Base-by-base conservation (phyloP, 768 basidiomycete species). In the Pisolithus marmoratus region DNA sequence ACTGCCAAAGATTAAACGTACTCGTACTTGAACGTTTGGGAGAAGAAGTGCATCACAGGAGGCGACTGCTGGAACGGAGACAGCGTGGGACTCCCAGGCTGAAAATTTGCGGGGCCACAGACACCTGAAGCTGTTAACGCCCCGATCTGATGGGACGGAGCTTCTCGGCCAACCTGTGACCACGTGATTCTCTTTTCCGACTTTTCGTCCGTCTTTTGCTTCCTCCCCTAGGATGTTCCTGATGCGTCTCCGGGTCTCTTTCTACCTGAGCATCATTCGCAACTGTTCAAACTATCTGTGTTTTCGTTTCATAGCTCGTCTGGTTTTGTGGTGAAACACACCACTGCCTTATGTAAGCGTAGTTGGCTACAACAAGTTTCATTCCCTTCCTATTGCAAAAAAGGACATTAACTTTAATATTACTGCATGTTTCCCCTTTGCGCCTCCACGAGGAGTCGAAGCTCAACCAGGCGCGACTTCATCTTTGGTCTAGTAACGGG, bases 1-100 rank as follows among this genome's bases (percentile, higher is more conserved):
- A 51, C 20, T n/a, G 38, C 41, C 45, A n/a, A 26, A 50, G 26
- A 50, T 20, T 36, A 22, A 34, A 78, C 87, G 67, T 62, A 92
- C 90, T 90, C 87, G 65, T 90, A 93, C 62, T 80, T 80, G 68
- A 85, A 90, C n/a, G 76, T 66, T 66, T 91, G 88, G 15, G 86
- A 88, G 71, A 91, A 89, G 72, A 91, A 87, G 68, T 90, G 89
- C 88, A 93, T 91, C 64, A 58, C 63, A 46, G 52, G 51, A 5
- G 34, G 51, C 54, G 52, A 48, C 54, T 63, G 51, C 58, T 59
- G 56, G 62, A 58, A 58, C 52, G 54, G 52, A 52, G 54, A 48
- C 50, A 48, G 48, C 20, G 54, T 56, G 58, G 64, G 60, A 55
- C 62, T 57, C 58, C 51, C 56, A 52, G 53, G 31, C 34, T 36